phyloP scores from a whole-genome alignment of 2,329 filamentous ascomycete genomes.

The Fusarium liriodendri region DNA sequence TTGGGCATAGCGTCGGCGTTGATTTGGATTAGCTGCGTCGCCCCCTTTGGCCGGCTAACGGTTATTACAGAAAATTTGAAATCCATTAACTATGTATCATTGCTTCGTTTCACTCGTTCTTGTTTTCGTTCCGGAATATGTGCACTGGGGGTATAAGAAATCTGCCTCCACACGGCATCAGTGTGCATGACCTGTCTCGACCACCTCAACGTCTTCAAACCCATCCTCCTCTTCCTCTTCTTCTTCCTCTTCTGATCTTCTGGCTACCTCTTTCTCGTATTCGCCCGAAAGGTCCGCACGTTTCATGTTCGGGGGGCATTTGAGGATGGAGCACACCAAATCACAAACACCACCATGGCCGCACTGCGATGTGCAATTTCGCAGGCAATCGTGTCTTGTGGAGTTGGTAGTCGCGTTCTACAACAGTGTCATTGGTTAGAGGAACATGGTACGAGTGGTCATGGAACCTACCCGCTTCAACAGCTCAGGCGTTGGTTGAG shows the following conservation, averaged over 20 bases:
- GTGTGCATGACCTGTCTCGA: rapidly evolving
- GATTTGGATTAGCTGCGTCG: conserved; percentile 4
- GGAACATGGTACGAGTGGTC: too few species aligned
- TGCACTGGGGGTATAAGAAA: neutral
- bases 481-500: neutral
- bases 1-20: conserved; percentile 44
- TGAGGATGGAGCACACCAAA: neutral
- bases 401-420: neutral
- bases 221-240: neutral
- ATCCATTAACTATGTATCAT: neutral
- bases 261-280: neutral
- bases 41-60: neutral
- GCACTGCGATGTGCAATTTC: neutral
- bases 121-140: neutral
- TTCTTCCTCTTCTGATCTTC: neutral
- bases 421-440: neutral
- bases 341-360: neutral
- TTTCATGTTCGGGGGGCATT: neutral
- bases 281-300: neutral
- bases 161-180: neutral
- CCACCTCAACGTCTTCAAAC: neutral
- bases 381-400: neutral
- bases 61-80: neutral
- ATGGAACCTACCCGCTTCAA: neutral
- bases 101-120: neutral